These are phyloP conservation scores for Penicillium sp. DNA, from an alignment of 2,329 filamentous ascomycete genomes.

Conservation along the genomic window DNA sequence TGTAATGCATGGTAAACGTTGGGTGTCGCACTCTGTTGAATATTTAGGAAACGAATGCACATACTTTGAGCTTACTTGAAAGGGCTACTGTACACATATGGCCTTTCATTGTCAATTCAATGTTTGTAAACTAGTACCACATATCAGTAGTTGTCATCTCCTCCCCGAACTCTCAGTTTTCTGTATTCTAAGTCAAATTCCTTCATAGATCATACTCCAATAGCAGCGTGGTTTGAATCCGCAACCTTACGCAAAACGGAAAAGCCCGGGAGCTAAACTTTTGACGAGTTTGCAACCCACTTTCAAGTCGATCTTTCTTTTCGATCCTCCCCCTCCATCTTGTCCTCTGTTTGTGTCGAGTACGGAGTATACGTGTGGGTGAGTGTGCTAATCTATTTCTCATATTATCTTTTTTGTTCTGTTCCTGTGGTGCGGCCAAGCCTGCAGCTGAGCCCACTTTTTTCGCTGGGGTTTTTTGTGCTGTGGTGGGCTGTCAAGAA, in stretches of 20 bases:
- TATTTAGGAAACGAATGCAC: not conserved
- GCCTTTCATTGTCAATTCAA: not conserved
- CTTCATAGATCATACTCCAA: not conserved
- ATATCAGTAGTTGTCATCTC: not conserved
- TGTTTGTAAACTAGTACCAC: not conserved
- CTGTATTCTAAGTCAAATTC: not conserved
- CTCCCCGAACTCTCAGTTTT: not conserved
- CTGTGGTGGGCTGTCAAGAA: conserved; percentile 31
- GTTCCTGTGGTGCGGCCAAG: not conserved
- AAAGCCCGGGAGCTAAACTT: conserved; percentile 42
- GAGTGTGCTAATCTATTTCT: conserved; percentile 17
- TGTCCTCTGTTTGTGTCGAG: conserved; percentile 12
- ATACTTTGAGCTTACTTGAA: not conserved
- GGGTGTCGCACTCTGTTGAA: not conserved
- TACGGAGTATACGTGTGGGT: conserved; percentile 2
- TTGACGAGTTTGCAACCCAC: conserved; percentile 30
- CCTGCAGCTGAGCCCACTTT: not conserved
- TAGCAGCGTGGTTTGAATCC: conserved; percentile 11
- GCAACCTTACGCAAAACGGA: conserved; percentile 42
- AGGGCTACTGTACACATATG: too few species aligned
- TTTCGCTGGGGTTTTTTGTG: not conserved
- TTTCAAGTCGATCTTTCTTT: conserved; percentile 11
- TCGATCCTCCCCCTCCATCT: conserved; percentile 7
- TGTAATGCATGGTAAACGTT: not conserved
- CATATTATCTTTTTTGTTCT: conserved; percentile 23